Conservation (phyloP, 73 alveolate genomes). For the Stentor coeruleus region DNA sequence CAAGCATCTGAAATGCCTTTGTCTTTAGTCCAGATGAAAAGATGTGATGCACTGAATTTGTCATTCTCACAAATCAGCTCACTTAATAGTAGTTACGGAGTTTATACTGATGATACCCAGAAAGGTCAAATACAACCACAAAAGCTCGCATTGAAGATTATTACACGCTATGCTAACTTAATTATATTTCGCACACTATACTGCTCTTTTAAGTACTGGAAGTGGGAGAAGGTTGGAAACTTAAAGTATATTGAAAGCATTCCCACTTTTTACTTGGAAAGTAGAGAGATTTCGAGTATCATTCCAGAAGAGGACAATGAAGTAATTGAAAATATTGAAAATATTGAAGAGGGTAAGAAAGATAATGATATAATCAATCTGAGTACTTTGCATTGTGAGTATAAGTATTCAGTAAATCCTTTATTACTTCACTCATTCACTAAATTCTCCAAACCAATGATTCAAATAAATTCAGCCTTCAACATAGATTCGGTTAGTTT, state of each 20-base stretch:
- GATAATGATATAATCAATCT: neutral
- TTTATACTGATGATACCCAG: too few species aligned
- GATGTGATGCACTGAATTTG: neutral
- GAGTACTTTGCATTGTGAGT: too few species aligned
- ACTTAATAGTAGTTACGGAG: too few species aligned
- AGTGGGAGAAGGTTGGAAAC: neutral
- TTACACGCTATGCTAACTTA: neutral
- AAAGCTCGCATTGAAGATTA: neutral
- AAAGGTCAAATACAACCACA: too few species aligned
- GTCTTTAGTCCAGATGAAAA: neutral
- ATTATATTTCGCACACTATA: neutral
- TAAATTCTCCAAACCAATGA: too few species aligned
- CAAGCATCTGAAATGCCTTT: neutral
- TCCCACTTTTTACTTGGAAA: neutral
- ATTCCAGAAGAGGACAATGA: neutral
- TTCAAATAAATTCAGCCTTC: too few species aligned
- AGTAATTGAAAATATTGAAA: neutral
- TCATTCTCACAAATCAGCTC: neutral
- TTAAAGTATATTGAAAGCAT: neutral
- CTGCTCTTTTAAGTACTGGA: neutral
- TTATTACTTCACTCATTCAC: too few species aligned
- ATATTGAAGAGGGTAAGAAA: neutral
- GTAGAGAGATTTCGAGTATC: neutral
- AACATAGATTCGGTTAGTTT: neutral
- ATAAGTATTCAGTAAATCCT: too few species aligned